These are phyloP conservation scores for Dioszegia aurantiaca DNA, from an alignment of 768 basidiomycete species.

Conservation along the genomic window DNA sequence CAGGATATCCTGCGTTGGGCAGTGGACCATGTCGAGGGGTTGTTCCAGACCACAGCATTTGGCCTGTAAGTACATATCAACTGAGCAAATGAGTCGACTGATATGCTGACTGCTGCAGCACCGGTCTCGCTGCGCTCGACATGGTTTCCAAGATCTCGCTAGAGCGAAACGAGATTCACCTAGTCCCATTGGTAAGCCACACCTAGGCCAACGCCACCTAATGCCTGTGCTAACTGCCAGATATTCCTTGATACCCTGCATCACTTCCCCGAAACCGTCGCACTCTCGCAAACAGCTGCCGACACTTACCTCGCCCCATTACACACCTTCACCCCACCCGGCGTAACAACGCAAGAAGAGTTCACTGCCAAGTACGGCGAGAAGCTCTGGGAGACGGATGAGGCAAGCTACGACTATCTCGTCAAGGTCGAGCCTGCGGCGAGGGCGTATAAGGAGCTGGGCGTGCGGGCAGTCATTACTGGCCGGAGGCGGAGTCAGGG, in stretches of 20 bases:
- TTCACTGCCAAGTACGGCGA: constrained; percentile 79
- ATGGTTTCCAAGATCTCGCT: constrained; percentile 82
- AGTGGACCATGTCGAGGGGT: constrained; percentile 67
- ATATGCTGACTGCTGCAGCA: constrained; percentile 52
- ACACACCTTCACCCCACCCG: constrained; percentile 74
- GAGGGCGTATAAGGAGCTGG: constrained; percentile 74
- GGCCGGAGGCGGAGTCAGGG: constrained; percentile 92
- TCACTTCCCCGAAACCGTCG: constrained; percentile 90
- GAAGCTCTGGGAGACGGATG: constrained; percentile 81
- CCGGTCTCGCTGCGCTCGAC: constrained; percentile 87
- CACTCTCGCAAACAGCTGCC: constrained; percentile 78
- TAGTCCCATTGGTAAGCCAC: constrained; percentile 59
- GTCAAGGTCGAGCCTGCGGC: constrained; percentile 96
- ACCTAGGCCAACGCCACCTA: background rate
- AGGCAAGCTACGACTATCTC: constrained; percentile 79
- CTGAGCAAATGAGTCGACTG: too few relatives aligned
- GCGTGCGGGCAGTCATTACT: constrained; percentile 86
- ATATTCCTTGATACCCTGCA: constrained; percentile 97
- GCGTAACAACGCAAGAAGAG: constrained; percentile 64
- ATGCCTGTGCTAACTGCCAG: constrained; percentile 18
- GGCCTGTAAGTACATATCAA: constrained; percentile 61
- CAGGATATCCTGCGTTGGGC: constrained; percentile 86
- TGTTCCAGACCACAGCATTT: constrained; percentile 94
- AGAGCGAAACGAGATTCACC: constrained; percentile 50
- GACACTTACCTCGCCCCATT: constrained; percentile 69